A percentile compares a stretch with the other conserved stretches of the same genome.
phyloP scores from a whole-genome alignment of 1,139 yeast species.

The Suhomyces yuchorum region DNA sequence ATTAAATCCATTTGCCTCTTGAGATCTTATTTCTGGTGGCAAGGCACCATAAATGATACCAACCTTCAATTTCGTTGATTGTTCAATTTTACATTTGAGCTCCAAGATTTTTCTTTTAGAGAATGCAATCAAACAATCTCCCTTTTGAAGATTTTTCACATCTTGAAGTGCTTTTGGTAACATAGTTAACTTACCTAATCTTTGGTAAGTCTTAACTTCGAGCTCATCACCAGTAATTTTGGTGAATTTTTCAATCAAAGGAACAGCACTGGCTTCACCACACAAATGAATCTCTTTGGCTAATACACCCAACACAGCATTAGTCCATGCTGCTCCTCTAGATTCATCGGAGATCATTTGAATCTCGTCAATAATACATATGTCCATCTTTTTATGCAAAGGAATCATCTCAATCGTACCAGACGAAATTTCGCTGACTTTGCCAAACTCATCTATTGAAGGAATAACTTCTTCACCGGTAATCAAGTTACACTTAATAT shows the following conservation, averaged over 20 bases:
- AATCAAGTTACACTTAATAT: conserved; percentile 73
- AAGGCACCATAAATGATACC: conserved; percentile 94
- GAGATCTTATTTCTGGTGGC: conserved; percentile 92
- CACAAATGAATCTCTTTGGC: conserved; percentile 89
- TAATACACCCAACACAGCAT: conserved; percentile 81
- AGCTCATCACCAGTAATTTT: conserved; percentile 78
- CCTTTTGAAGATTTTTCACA: conserved; percentile 49
- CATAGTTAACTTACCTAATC: conserved; percentile 73
- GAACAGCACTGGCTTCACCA: conserved; percentile 86
- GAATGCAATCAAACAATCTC: conserved; percentile 91
- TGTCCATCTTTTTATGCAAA: conserved; percentile 65
- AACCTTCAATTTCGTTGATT: conserved; percentile 61
- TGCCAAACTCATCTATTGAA: conserved; percentile 67
- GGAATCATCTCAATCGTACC: conserved; percentile 97
- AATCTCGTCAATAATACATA: conserved; percentile 92
- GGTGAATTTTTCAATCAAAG: conserved; percentile 59
- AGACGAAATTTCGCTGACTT: conserved; percentile 70
- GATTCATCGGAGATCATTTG: conserved; percentile 85
- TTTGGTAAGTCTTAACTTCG: conserved; percentile 63
- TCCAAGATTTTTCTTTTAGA: conserved; percentile 71
- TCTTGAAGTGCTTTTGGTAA: conserved; percentile 41
- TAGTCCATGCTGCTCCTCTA: conserved; percentile 96
- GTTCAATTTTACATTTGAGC: conserved; percentile 66
- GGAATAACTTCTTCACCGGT: conserved; percentile 94
- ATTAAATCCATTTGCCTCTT: conserved; percentile 81